These are phyloP conservation scores for Neopestalotiopsis clavispora DNA, from an alignment of 2,329 filamentous ascomycete genomes.

Conservation along the genomic window DNA sequence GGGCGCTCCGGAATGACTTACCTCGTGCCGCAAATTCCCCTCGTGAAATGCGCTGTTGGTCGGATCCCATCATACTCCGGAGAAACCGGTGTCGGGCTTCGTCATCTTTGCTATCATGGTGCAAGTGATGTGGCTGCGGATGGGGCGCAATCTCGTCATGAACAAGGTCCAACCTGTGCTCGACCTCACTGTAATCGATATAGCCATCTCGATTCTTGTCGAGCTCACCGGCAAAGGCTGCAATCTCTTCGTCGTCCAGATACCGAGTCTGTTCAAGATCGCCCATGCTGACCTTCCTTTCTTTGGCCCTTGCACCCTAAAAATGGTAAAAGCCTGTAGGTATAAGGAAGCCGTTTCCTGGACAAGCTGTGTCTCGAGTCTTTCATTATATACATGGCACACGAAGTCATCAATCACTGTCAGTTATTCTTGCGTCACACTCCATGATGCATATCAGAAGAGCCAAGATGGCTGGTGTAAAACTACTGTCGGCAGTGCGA, in stretches of 20 bases:
- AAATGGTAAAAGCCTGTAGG: too few relatives aligned
- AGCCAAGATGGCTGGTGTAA: not conserved
- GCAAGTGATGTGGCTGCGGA: slow-evolving; percentile 49
- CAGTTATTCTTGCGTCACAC: not conserved
- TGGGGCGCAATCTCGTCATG: slow-evolving; percentile 55
- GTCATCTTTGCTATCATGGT: slow-evolving; percentile 38
- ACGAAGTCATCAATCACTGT: not conserved
- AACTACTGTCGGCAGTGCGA: not conserved
- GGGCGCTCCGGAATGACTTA: too few relatives aligned
- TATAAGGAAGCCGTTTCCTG: not conserved
- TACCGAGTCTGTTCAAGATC: slow-evolving; percentile 28
- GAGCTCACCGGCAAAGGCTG: slow-evolving; percentile 56
- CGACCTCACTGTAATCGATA: slow-evolving; percentile 57
- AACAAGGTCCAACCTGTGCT: slow-evolving; percentile 56
- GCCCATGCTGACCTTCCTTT: not conserved
- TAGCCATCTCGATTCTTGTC: slow-evolving; percentile 56
- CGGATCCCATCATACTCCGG: slow-evolving; percentile 51
- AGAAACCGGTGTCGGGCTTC: slow-evolving; percentile 56
- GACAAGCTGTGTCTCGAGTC: too few relatives aligned
- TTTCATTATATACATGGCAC: not conserved
- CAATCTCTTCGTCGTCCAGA: slow-evolving; percentile 53
- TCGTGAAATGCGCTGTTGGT: slow-evolving; percentile 46
- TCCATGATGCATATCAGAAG: not conserved
- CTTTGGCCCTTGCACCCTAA: too few relatives aligned
- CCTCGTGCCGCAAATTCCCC: slow-evolving; percentile 47